Evolutionary conservation across 176 grass and related monocot genomes (phyloP), one percentile per base, ranked within the genome.

Genomic region (Oryza glaberrima): DNA sequence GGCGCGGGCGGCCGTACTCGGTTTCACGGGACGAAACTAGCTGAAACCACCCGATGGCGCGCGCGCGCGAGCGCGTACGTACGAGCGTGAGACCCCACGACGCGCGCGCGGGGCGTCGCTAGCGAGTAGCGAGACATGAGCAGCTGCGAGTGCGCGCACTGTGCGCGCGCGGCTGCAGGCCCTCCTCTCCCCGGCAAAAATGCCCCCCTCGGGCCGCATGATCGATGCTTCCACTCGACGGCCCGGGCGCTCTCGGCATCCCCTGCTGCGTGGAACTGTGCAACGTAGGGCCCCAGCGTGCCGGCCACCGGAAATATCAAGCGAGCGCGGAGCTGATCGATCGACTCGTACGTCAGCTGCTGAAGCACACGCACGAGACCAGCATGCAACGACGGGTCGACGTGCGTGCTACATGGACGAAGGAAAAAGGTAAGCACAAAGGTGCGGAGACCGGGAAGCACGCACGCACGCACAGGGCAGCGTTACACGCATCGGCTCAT

Each of bases 371-470:
- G 5, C 68, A 35, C 68, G 87, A 47, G 17, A 61, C 81, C 70
- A 82, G 61, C 36, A 38, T 38, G 36, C 82, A 84, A 80, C 9
- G 58, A 63, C 20, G 20, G 5, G 54, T n/a, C 54, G 54, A 20
- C 19, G 54, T 58, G 54, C 54, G 19, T 20, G 87, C 61, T 75
- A 63, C 69, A 61, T 11, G 36, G 60, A 32, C 45, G 47, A 7
- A 47, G 43, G 61, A 84, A 88, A 88, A 84, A 69, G 81, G 69
- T 84, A 84, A 84, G 2, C 81, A 4, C 76, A 84, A 44, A 80
- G 76, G 81, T 84, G 76, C 65, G 11, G 30, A 58, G 54, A 58
- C 54, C 54, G 54, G 64, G 1, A 54, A 1, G 47, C 66, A 14
- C 56, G 20, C 34, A 36, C 35, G 35, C 35, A 8, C 2, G 15